These are phyloP conservation scores for Papiliotrema flavescens DNA, from an alignment of 1,284 basidiomycete species.

Conservation along the genomic window DNA sequence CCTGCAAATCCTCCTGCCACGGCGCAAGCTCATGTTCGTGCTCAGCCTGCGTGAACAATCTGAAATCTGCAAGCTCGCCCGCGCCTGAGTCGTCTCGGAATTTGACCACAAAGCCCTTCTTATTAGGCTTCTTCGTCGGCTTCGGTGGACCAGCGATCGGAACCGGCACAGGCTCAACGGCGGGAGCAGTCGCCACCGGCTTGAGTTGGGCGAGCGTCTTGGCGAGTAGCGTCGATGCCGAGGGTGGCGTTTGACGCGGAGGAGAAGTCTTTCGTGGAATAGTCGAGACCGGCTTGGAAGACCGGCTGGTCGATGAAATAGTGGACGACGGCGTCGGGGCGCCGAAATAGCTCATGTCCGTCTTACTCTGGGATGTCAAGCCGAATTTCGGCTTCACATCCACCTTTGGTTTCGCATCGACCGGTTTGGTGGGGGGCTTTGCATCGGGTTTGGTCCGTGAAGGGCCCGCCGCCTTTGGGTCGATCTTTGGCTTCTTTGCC, in stretches of 20 bases:
- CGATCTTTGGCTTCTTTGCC: constrained; percentile 6
- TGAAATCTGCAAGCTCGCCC: constrained; percentile 18
- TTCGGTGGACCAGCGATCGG: not conserved
- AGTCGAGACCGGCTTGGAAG: not conserved
- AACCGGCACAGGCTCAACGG: not conserved
- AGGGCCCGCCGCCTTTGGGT: not conserved
- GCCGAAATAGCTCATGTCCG: not conserved
- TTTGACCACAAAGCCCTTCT: constrained; percentile 28
- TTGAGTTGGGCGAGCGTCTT: not conserved
- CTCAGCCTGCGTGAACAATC: constrained; percentile 28
- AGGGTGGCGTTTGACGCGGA: not conserved
- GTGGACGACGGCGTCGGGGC: not conserved
- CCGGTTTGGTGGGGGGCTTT: no score
- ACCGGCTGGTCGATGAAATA: not conserved
- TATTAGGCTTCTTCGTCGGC: constrained; percentile 27
- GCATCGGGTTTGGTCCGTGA: no score
- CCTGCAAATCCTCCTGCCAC: constrained; percentile 29
- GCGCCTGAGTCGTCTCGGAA: constrained; percentile 28
- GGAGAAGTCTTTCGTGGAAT: no score
- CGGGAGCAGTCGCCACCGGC: not conserved
- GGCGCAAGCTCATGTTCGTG: constrained; percentile 28
- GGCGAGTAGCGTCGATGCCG: not conserved
- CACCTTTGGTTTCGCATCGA: no score
- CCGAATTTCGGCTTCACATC: not conserved
- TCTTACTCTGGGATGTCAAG: not conserved